These are phyloP conservation scores for Phytophthora sp. DNA, from an alignment of 352 stramenopile species.

Conservation along the genomic window DNA sequence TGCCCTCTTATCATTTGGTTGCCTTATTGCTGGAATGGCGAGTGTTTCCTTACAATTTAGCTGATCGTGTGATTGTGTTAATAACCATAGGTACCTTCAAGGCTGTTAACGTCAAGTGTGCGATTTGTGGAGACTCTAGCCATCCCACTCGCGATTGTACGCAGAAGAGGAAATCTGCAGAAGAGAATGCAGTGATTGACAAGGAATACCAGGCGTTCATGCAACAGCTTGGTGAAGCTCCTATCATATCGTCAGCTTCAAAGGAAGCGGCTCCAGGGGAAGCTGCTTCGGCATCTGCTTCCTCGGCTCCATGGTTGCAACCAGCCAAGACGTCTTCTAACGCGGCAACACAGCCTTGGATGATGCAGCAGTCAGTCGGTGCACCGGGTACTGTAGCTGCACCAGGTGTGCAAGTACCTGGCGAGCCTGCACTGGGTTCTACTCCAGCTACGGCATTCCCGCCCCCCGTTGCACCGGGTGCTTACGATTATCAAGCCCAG, in stretches of 20 bases:
- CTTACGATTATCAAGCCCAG: conserved; percentile 46
- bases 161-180: conserved; percentile 79
- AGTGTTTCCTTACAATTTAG: conserved; percentile 31
- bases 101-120: conserved; percentile 93
- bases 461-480: conserved; percentile 41
- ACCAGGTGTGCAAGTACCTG: conserved; percentile 26
- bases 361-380: conserved; percentile 55
- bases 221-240: conserved; percentile 85
- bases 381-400: conserved; percentile 34
- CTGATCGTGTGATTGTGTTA: conserved; percentile 10
- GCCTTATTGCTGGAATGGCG: background rate
- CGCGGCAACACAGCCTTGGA: conserved; percentile 61
- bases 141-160: conserved; percentile 98
- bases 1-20: conserved; percentile 1
- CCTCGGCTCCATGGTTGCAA: conserved; percentile 73
- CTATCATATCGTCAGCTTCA: conserved; percentile 63
- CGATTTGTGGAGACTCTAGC: conserved; percentile 98
- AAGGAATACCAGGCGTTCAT: conserved; percentile 89
- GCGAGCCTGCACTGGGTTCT: conserved; percentile 32
- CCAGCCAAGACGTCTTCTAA: conserved; percentile 52
- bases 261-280: conserved; percentile 31
- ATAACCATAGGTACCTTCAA: conserved; percentile 66
- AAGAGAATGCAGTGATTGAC: conserved; percentile 80
- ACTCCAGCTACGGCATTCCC: conserved; percentile 61
- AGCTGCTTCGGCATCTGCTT: conserved; percentile 17